Base-by-base conservation (phyloP, 305 asterid species). In the Fraxinus xanthoxyloides region DNA sequence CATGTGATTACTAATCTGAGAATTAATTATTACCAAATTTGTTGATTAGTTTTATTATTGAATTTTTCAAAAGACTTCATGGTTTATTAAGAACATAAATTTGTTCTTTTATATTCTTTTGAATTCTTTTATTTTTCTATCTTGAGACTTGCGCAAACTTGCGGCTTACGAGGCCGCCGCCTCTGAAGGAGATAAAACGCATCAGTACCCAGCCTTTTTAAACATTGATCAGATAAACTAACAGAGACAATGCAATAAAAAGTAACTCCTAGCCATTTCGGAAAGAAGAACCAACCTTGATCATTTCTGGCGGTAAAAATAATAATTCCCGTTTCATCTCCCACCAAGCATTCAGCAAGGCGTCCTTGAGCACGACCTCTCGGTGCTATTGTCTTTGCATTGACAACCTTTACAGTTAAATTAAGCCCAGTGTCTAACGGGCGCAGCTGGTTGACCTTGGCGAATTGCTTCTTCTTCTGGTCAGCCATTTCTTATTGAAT, bases 301-400 rank as follows among this genome's bases (percentile, higher is more conserved):
- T 93, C 97, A 26, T 92, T 92, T 81, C 94, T 89, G 3, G 96
- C 93, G 2, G 94, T 79, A 24, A 92, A 89, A 26, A 93, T 84
- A 69, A 93, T 87, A 15, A 89, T 92, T 56, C 92, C 97, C 3
- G 95, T 90, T 83, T 91, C 95, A 80, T 93, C 97, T 84, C 97
- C 97, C 17, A 91, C 97, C 86, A 93, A 87, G 87, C 95, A 92
- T 82, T 93, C 97, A 56, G 93, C 87, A 12, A 91, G 84, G 17
- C 92, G 89, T 19, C 88, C 91, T 84, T 90, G 93, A 32, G 80
- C 48, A 40, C 92, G 88, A 69, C 95, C 93, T 87, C 93, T 91
- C 81, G 89, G 97, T 13, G 89, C 85, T 77, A 92, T 91, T 34
- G 31, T 78, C 90, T 92, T 92, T n/a, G 92, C 84, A 79, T 81